Evolutionary conservation across 2,329 filamentous ascomycete species (phyloP).

Genomic region (Ceratocystis cacaofunesta): DNA sequence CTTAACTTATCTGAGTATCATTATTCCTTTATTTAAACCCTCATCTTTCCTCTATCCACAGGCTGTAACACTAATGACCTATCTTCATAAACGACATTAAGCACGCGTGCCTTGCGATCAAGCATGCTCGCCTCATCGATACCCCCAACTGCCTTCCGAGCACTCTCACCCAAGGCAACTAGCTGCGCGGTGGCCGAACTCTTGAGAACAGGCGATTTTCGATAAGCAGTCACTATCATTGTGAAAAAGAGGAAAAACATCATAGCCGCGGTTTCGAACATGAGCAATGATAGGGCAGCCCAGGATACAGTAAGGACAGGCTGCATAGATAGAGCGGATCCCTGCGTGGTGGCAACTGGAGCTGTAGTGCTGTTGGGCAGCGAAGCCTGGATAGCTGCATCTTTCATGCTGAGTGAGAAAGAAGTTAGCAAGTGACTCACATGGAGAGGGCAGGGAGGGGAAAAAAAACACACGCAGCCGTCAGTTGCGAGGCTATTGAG

Average conservation of each 20-base stretch:
- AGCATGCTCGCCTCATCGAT: conserved; percentile 15
- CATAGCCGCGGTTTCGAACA: conserved; percentile 19
- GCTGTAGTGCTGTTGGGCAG: neutral
- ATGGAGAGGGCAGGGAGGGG: neutral
- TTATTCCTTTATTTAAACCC: neutral
- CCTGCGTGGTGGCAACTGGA: conserved; percentile 14
- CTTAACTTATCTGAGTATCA: too few species aligned
- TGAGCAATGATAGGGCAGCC: conserved; percentile 21
- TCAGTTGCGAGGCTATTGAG: conserved; percentile 21
- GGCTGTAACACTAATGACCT: neutral
- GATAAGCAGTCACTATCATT: conserved; percentile 20
- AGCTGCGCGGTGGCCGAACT: conserved; percentile 20
- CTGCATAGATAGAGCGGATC: conserved; percentile 18
- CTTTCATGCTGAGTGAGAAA: conserved; percentile 9
- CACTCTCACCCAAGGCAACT: conserved; percentile 20
- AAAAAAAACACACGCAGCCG: conserved; percentile 19
- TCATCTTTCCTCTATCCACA: neutral
- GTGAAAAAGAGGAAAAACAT: conserved; percentile 20
- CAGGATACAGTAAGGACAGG: conserved; percentile 20
- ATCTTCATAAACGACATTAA: conserved; percentile 15
- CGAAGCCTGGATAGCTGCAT: neutral
- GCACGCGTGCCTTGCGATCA: conserved; percentile 16
- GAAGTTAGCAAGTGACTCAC: neutral
- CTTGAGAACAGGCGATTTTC: conserved; percentile 21
- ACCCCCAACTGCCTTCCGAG: conserved; percentile 14